phyloP scores from a whole-genome alignment of 2,329 filamentous ascomycete genomes.

The Chalara sp. region DNA sequence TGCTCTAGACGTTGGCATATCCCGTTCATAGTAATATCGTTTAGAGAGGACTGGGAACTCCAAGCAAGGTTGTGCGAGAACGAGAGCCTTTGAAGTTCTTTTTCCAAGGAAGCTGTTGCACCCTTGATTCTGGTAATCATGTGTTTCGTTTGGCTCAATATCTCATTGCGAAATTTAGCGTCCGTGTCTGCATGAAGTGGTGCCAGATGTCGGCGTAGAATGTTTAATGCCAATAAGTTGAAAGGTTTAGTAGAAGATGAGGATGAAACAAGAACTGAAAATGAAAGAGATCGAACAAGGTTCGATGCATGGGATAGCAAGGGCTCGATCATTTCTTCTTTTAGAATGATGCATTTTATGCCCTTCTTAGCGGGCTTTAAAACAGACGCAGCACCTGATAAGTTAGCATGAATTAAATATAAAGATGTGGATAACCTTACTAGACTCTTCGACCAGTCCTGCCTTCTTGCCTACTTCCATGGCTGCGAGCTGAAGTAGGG shows the following conservation, averaged over 20 bases:
- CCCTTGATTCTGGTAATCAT: constrained; percentile 71
- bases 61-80: constrained; percentile 5
- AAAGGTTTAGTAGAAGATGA: constrained; percentile 69
- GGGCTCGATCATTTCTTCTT: constrained; percentile 39
- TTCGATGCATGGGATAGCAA: constrained; percentile 51
- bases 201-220: constrained; percentile 59
- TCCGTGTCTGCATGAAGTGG: constrained; percentile 78
- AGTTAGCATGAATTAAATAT: constrained; percentile 5
- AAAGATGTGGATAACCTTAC: constrained; percentile 30
- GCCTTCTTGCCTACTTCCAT: constrained; percentile 65
- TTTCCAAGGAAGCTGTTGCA: constrained; percentile 50
- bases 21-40: constrained; percentile 4
- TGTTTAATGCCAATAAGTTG: constrained; percentile 50
- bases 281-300: constrained; percentile 68
- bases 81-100: constrained; percentile 23
- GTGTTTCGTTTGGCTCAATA: constrained; percentile 66
- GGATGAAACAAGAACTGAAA: constrained; percentile 74
- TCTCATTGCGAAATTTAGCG: constrained; percentile 76
- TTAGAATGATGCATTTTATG: constrained; percentile 28
- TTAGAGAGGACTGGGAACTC: background rate
- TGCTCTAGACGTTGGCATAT: constrained; percentile 25
- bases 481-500: constrained; percentile 57
- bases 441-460: constrained; percentile 62
- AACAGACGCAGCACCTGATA: constrained; percentile 24
- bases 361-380: constrained; percentile 30